A percentile compares a stretch with the other conserved stretches of the same genome.
Conservation (phyloP, 768 basidiomycete species). For the Trametes cinnabarina region DNA sequence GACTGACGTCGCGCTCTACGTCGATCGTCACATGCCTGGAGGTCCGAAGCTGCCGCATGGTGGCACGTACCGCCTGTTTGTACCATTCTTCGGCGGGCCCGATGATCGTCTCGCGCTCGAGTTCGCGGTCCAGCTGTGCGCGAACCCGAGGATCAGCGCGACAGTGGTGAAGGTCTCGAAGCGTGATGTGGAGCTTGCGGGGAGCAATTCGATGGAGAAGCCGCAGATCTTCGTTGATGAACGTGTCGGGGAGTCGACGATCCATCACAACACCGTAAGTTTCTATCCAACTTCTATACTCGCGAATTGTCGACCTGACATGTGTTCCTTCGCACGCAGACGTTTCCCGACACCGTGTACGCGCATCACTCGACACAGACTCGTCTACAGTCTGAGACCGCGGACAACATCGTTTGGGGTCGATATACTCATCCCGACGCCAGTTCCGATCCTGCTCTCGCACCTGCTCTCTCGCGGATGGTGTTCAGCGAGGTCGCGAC, state of each 20-base stretch:
- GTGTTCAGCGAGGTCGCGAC: conserved; percentile 57
- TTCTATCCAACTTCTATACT: neutral
- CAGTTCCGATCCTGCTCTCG: conserved; percentile 14
- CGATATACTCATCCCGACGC: conserved; percentile 46
- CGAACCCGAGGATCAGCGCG: conserved; percentile 63
- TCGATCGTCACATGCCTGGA: conserved; percentile 51
- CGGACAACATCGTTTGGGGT: conserved; percentile 76
- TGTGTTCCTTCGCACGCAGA: conserved; percentile 13
- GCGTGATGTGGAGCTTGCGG: conserved; percentile 31
- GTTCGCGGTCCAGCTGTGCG: conserved; percentile 81
- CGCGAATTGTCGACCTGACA: neutral
- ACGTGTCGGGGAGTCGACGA: conserved; percentile 11
- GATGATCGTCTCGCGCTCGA: conserved; percentile 88
- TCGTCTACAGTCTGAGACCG: conserved; percentile 75
- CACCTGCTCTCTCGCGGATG: conserved; percentile 52
- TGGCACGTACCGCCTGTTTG: conserved; percentile 60
- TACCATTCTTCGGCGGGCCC: conserved; percentile 93
- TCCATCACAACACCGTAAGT: conserved; percentile 20
- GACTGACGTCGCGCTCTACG: conserved; percentile 79
- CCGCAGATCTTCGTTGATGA: conserved; percentile 29
- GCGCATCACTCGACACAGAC: conserved; percentile 60
- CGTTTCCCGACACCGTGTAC: conserved; percentile 69
- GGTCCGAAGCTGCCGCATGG: conserved; percentile 28
- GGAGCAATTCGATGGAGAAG: conserved; percentile 23
- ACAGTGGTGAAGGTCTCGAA: conserved; percentile 70